Evolutionary conservation across 2,329 filamentous ascomycete genomes (phyloP), one percentile per base, ranked within the genome.

Genomic region (Fusarium austroafricanum): DNA sequence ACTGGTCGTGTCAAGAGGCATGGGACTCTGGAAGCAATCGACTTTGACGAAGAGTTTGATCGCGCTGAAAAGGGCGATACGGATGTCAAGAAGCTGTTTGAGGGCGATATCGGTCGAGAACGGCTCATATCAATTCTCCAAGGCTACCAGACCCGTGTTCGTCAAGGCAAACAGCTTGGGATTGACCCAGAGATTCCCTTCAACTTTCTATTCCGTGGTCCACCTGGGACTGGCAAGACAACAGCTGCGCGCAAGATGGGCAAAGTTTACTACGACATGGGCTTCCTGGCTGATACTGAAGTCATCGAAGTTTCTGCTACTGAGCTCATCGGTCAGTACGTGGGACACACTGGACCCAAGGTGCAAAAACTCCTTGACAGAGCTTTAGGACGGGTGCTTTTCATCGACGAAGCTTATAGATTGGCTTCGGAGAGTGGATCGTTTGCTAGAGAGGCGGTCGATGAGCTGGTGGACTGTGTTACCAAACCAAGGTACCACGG

Each of bases 161-260:
- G 66, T 2, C 51, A 68, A 6, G 55, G 74, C 9, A 76, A 73
- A 14, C 23, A 23, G 2, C 37, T 79, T 2, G 72, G 65, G 0
- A 63, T 79, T 18, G 75, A 79, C 4, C 73, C 77, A 0, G 73
- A 85, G 12, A 82, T 92, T 0, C 89, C 90, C 0, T 91, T 90
- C 74, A 90, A 86, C 62, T 92, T 92, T 67, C 70, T 93, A 0
- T 93, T 93, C 77, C 83, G 86, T 1, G 90, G 91, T 0, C 79
- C 79, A 0, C 88, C 89, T 15, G 89, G 88, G 0, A 93, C 91
- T 0, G 92, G 91, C 0, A 94, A 94, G 72, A 93, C 91, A 0
- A 89, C 89, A 0, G 92, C 83, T 0, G 92, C 92, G 0, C 80
- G 84, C n/a, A 91, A 89, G 63, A 92, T 94, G 84, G 91, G 91